Percentiles rank a stretch among this genome's conserved stretches.
phyloP scores from a whole-genome alignment of 495 filamentous ascomycete species.

The Thermothielavioides terrestris region DNA sequence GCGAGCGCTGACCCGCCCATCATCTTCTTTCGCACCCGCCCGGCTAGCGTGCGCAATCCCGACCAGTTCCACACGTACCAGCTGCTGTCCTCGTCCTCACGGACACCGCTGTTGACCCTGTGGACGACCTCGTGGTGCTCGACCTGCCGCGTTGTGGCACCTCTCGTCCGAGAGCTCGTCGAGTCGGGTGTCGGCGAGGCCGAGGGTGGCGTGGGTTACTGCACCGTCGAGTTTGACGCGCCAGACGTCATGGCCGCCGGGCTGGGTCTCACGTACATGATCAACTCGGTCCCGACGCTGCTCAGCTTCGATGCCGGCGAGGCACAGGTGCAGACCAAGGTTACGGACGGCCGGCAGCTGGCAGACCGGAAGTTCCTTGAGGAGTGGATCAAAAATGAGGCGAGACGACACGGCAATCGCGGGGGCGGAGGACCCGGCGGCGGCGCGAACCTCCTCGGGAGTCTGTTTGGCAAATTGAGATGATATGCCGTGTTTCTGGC shows the following conservation, averaged over 20 bases:
- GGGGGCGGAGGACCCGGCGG: slow-evolving; percentile 35
- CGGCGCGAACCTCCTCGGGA: slow-evolving; percentile 7
- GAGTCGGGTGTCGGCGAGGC: slow-evolving; percentile 49
- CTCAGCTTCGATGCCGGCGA: slow-evolving; percentile 57
- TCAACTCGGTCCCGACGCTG: slow-evolving; percentile 59
- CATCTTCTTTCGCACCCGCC: no score
- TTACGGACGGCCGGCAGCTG: slow-evolving; percentile 46
- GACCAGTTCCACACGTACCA: slow-evolving; percentile 53
- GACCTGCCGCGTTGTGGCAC: slow-evolving; percentile 47
- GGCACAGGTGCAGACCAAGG: slow-evolving; percentile 45
- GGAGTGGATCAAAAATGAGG: slow-evolving; percentile 52
- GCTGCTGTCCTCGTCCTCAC: slow-evolving; percentile 48
- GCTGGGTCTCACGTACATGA: slow-evolving; percentile 49
- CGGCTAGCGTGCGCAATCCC: slow-evolving; percentile 50
- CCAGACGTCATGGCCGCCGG: slow-evolving; percentile 47
- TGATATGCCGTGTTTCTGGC: neutral
- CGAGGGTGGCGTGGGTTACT: slow-evolving; percentile 52
- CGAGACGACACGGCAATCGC: slow-evolving; percentile 38
- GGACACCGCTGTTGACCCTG: slow-evolving; percentile 55
- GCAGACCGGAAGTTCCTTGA: slow-evolving; percentile 46
- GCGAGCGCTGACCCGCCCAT: neutral
- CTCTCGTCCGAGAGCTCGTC: slow-evolving; percentile 45
- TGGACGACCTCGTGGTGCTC: slow-evolving; percentile 63
- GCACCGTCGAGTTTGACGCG: slow-evolving; percentile 55
- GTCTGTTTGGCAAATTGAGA: slow-evolving; percentile 33